A percentile compares a stretch with the other conserved stretches of the same genome.
These are phyloP conservation scores for Globisporangium ultimum DNA, from an alignment of 352 stramenopile genomes.

Conservation along the genomic window DNA sequence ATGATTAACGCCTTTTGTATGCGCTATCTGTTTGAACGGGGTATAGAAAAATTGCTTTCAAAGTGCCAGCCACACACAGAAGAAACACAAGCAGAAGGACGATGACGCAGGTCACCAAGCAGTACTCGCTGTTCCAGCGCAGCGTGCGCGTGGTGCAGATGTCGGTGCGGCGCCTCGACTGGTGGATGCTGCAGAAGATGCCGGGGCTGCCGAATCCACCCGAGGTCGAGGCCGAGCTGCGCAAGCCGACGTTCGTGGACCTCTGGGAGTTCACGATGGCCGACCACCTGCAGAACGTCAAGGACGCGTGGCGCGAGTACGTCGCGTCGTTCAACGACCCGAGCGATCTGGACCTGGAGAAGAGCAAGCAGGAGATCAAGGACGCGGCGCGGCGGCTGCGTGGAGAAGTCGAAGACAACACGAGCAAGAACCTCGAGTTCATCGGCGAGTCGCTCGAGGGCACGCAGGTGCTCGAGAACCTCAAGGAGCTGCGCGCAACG, in stretches of 20 bases:
- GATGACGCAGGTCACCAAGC: conserved; percentile 30
- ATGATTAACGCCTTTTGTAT: background rate
- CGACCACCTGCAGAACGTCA: conserved; percentile 60
- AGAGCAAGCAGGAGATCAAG: conserved; percentile 63
- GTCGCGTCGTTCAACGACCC: conserved; percentile 49
- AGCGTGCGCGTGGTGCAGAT: conserved; percentile 69
- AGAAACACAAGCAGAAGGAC: background rate
- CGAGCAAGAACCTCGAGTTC: conserved; percentile 52
- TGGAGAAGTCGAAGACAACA: conserved; percentile 52
- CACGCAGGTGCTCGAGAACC: conserved; percentile 54
- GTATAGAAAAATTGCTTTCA: background rate
- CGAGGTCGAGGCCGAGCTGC: conserved; percentile 41
- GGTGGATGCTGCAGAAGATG: conserved; percentile 53
- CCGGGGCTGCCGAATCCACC: conserved; percentile 70
- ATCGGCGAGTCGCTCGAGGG: conserved; percentile 66
- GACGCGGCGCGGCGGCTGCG: conserved; percentile 39
- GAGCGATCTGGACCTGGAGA: conserved; percentile 55
- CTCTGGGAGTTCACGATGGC: conserved; percentile 76
- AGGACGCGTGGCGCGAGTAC: conserved; percentile 75
- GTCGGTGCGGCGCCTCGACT: conserved; percentile 42
- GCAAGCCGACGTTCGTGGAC: conserved; percentile 55
- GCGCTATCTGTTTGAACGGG: background rate
- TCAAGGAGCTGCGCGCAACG: conserved; percentile 47
- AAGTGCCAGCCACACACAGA: conserved; percentile 4
- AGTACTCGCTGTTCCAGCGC: conserved; percentile 79